Evolutionary conservation across 805 yeast species (phyloP).

Genomic region (Metschnikowia henanensis): DNA sequence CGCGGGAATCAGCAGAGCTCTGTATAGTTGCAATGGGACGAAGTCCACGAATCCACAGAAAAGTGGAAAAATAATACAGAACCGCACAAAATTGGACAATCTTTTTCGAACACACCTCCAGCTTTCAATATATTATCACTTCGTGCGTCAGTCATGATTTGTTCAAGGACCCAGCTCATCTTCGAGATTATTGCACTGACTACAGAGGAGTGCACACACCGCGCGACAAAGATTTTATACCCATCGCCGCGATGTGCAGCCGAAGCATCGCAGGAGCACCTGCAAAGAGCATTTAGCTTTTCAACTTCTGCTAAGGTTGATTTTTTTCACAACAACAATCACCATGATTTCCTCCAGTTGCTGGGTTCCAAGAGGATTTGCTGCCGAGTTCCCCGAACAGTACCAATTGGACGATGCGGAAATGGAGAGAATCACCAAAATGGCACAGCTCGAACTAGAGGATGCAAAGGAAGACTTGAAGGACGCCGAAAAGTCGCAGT

Average conservation of each 20-base stretch:
- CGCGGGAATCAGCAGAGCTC: too few species aligned
- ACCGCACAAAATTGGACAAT: too few species aligned
- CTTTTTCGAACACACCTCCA: too few species aligned
- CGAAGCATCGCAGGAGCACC: slow-evolving; percentile 1
- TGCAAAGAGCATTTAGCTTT: neutral
- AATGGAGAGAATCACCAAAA: slow-evolving; percentile 81
- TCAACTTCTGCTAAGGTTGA: neutral
- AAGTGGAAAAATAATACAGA: too few species aligned
- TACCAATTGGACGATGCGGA: slow-evolving; percentile 90
- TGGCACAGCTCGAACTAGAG: slow-evolving; percentile 79
- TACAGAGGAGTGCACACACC: slow-evolving; percentile 1
- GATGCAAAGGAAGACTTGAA: slow-evolving; percentile 71
- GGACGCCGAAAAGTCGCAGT: slow-evolving; percentile 38
- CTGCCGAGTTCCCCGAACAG: slow-evolving; percentile 88
- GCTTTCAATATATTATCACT: too few species aligned
- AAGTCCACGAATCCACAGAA: too few species aligned
- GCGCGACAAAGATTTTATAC: slow-evolving; percentile 10
- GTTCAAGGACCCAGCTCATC: too few species aligned
- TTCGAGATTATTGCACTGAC: neutral
- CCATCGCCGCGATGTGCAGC: slow-evolving; percentile 8
- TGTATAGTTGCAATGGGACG: too few species aligned
- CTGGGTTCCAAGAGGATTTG: slow-evolving; percentile 97
- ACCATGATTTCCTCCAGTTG: slow-evolving; percentile 84
- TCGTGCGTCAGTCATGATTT: too few species aligned
- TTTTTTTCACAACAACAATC: neutral